Evolutionary conservation across 2,329 filamentous ascomycete species (phyloP), one percentile per base, ranked within the genome.

Genomic region (Aureobasidium sp.): DNA sequence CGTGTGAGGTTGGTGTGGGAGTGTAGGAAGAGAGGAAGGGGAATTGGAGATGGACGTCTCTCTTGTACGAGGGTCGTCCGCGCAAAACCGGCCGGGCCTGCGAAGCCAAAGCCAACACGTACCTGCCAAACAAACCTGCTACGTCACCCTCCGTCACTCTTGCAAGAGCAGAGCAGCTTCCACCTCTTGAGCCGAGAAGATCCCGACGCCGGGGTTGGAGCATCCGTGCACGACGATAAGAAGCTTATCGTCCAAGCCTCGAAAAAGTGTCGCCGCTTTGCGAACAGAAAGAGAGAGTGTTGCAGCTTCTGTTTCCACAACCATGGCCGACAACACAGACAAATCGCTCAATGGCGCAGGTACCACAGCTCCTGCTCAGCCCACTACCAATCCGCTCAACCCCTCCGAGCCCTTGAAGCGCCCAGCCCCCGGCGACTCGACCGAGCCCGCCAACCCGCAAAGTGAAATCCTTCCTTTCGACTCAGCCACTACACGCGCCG

Each of bases 401-500:
- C 65, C 67, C 3, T 65, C 67, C 17, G 64, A 64, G 32, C 44
- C 65, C 15, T 59, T 72, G n/a, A 63, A 68, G 52, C 66, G 64
- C 27, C 62, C 63, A 6, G 59, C 66, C 17, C 65, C 68, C 17
- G 62, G 66, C 60, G 65, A 65, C 29, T 68, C 65, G 15, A 65
- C 59, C 15, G 64, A 68, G 37, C 51, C 63, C 32, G 68, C 66
- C n/a, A 69, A 75, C 64, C 71, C 73, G 36, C 72, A 73, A 57
- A 65, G 67, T 48, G 69, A 73, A 37, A 69, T 72, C 24, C 63
- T 73, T 36, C 68, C 70, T 37, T 70, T 71, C 43, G 73, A 76
- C 61, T 75, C 74, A 8, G 70, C 73, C 8, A 70, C 69, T 13
- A 75, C 74, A n/a, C 73, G 71, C 62, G 74, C 75, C 24, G 74